Percentiles rank a stretch among this genome's conserved stretches.
phyloP scores from a whole-genome alignment of 2,329 filamentous ascomycete genomes.

The Phialophora tarda region DNA sequence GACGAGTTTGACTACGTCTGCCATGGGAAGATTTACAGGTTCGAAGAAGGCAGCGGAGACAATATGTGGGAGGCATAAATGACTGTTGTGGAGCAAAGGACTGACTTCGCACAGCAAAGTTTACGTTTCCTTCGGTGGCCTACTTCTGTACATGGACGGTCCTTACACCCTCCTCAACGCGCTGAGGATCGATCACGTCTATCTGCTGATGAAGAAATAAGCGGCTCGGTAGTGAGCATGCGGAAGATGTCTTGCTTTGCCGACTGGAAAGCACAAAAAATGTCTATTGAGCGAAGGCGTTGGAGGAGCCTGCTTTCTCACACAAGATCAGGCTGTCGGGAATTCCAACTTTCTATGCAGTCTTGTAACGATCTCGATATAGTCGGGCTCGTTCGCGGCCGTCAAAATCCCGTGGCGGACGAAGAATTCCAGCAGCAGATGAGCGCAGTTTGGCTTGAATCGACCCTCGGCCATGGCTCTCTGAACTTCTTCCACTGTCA shows the following conservation, averaged over 20 bases:
- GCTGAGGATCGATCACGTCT: slow-evolving; percentile 89
- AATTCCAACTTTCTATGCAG: slow-evolving; percentile 83
- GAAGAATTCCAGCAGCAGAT: slow-evolving; percentile 88
- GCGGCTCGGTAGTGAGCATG: slow-evolving; percentile 4
- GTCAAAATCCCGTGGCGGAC: slow-evolving; percentile 82
- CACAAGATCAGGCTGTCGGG: slow-evolving; percentile 61
- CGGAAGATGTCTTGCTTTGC: slow-evolving; percentile 2
- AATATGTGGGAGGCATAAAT: slow-evolving; percentile 71
- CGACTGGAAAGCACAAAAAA: slow-evolving; percentile 24
- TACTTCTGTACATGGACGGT: slow-evolving; percentile 88
- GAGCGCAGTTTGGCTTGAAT: slow-evolving; percentile 92
- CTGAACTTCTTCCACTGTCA: slow-evolving; percentile 76
- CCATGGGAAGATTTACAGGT: slow-evolving; percentile 59
- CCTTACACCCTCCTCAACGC: slow-evolving; percentile 95
- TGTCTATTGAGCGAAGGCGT: slow-evolving; percentile 33
- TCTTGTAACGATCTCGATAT: slow-evolving; percentile 73
- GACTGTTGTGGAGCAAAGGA: slow-evolving; percentile 22
- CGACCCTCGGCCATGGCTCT: slow-evolving; percentile 70
- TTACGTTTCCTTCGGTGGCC: slow-evolving; percentile 90
- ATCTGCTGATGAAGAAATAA: slow-evolving; percentile 91
- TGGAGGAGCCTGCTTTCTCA: slow-evolving; percentile 11
- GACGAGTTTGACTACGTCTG: slow-evolving; percentile 60
- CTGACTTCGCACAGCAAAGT: slow-evolving; percentile 71
- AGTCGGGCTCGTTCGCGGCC: slow-evolving; percentile 76
- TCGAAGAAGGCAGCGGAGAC: slow-evolving; percentile 69